Evolutionary conservation across 2,329 filamentous ascomycete species (phyloP), one percentile per base, ranked within the genome.

Genomic region (Paraphoma sp.): DNA sequence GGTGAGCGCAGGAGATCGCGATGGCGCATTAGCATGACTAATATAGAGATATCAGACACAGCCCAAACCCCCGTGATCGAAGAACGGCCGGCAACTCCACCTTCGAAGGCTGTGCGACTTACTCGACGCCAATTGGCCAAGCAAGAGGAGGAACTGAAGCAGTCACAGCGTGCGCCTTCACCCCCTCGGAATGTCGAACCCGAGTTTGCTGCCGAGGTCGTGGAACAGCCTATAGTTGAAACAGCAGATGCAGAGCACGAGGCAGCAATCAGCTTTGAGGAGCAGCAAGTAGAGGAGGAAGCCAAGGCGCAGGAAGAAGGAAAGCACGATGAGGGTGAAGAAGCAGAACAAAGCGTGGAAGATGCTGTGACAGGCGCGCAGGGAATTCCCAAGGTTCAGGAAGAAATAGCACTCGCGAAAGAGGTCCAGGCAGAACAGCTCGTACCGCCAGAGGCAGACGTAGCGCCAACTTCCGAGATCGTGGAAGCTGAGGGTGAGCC

Each of bases 71-170:
- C 67, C 12, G 48, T 62, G 50, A 54, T 51, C 44, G 63, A 70
- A 33, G 60, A 72, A 47, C 57, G 56, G n/a, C 67, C 67, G 10
- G 62, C 62, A 17, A 62, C 50, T 11, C 69, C 72, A 14, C 64
- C 69, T 6, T 59, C 70, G 16, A 71, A 69, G 49, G 59, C 72
- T 30, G 59, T 69, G 11, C 69, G 72, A 54, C 68, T 69, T 51
- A 76, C 74, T 36, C 71, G 75, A 45, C 71, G 74, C 42, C 73
- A 76, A 57, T 54, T 76, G 53, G 70, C 72, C 11, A 73, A 69
- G 48, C 64, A 73, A 23, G 70, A 75, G 41, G 72, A 75, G 56
- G 65, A 71, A 17, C 53, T 67, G 23, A 67, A 60, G 41, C 67
- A 67, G 36, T 63, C 64, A 12, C 67, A 70, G 48, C 57, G 53